Base-by-base conservation (phyloP, 2,329 filamentous ascomycete genomes). In the Colletotrichum neosansevieriae region DNA sequence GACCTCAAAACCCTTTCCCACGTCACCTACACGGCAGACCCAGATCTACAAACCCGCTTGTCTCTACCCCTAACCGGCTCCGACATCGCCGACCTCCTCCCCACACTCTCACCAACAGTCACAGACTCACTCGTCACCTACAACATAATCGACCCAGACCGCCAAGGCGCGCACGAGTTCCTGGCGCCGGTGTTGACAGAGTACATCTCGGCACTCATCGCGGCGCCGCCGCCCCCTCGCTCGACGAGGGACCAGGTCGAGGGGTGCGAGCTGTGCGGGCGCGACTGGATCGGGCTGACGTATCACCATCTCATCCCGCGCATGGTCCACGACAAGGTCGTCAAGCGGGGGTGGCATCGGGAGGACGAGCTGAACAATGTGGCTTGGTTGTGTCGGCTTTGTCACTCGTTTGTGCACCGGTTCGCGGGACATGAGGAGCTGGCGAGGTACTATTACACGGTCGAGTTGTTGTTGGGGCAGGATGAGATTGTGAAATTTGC, bases 271-370 rank as follows among this genome's bases (percentile, higher is more conserved):
- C 86, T 97, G 24, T 97, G 93, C 77, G 86, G 83, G 2, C 84
- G 93, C 1, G 87, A 89, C 70, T 94, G 92, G 88, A 88, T 96
- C 21, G 88, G 89, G 9, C 79, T 96, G 69, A 92, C 91, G 1
- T 97, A 96, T 76, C 94, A 97, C 76, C 94, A 97, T 80, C 82
- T 97, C 49, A 94, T 97, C 61, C 94, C 94, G n/a, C 86, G 89
- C 45, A 86, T 87, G 49, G 89, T 93, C 67, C 93, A 97, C 78
- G 89, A 86, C 7, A 93, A 94, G 76, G 92, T 88, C 3, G 77
- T 93, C 44, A 93, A 92, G 82, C 84, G 92, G 47, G 91, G 91
- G 1, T 97, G 93, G 93, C 92, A 94, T 81, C 85, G 86, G 3
- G 88, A 89, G 70, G 92, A 92, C 77, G 87, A 89, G 79, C 77